A percentile compares a stretch with the other conserved stretches of the same genome.
Conservation (phyloP, 768 basidiomycete species). For the Kondoa subrosea region DNA sequence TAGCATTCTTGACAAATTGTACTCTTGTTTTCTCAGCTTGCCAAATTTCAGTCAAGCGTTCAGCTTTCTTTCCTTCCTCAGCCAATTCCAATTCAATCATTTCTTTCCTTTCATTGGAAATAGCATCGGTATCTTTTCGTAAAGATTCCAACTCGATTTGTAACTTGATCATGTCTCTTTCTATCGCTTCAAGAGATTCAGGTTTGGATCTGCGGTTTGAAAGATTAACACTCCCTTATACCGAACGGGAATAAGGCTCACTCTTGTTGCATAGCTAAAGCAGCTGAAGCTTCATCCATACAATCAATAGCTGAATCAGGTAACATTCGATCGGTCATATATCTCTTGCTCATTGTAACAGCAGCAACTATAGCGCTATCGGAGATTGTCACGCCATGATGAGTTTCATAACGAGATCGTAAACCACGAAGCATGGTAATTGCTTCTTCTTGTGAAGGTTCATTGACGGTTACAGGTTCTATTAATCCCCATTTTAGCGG, state of each 20-base stretch:
- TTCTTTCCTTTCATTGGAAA: slow-evolving; percentile 6
- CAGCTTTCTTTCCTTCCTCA: slow-evolving; percentile 4
- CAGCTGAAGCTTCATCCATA: slow-evolving; percentile 79
- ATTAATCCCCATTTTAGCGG: not conserved
- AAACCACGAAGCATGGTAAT: slow-evolving; percentile 86
- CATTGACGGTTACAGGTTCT: slow-evolving; percentile 66
- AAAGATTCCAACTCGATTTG: slow-evolving; percentile 86
- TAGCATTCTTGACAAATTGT: slow-evolving; percentile 54
- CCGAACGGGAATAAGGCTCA: slow-evolving; percentile 70
- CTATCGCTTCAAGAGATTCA: slow-evolving; percentile 47
- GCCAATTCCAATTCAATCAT: slow-evolving; percentile 10
- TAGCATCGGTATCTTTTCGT: slow-evolving; percentile 45
- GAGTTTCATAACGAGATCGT: slow-evolving; percentile 78
- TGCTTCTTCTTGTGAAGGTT: slow-evolving; percentile 62
- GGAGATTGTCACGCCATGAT: slow-evolving; percentile 76
- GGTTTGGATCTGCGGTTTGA: not conserved
- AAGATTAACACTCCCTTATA: too few species aligned
- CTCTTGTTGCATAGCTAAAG: slow-evolving; percentile 76
- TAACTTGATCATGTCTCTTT: slow-evolving; percentile 51
- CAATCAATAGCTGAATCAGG: slow-evolving; percentile 52
- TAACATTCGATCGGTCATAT: slow-evolving; percentile 39
- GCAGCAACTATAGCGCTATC: slow-evolving; percentile 76
- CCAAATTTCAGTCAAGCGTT: slow-evolving; percentile 62
- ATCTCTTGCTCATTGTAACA: slow-evolving; percentile 74
- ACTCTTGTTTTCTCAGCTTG: slow-evolving; percentile 40